phyloP scores from a whole-genome alignment of 768 basidiomycete genomes.

The Boletus vermiculosoides region DNA sequence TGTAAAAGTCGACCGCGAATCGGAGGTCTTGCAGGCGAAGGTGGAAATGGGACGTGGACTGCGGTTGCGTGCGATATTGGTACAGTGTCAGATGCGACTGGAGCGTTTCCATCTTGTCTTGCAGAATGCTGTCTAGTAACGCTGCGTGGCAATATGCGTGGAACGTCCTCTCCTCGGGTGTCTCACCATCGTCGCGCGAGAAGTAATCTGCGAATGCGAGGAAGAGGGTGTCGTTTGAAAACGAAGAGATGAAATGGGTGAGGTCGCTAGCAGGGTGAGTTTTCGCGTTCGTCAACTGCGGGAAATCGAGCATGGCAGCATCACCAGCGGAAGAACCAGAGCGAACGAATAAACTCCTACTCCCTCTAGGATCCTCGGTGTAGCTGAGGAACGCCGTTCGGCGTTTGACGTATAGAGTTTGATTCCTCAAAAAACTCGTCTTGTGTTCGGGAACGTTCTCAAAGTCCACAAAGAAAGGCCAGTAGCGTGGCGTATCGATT shows the following conservation, averaged over 20 bases:
- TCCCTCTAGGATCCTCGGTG: conserved; percentile 90
- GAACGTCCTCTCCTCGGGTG: conserved; percentile 58
- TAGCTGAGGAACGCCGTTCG: conserved; percentile 92
- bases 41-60: conserved; percentile 58
- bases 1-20: conserved; percentile 75
- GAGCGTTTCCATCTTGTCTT: conserved; percentile 81
- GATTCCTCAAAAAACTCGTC: conserved; percentile 64
- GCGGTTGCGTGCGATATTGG: conserved; percentile 61
- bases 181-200: conserved; percentile 59
- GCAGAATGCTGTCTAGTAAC: conserved; percentile 83
- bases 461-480: conserved; percentile 87
- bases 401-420: conserved; percentile 90
- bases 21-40: conserved; percentile 70
- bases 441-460: conserved; percentile 65
- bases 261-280: conserved; percentile 71
- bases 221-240: conserved; percentile 78
- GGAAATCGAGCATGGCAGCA: conserved; percentile 82
- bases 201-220: conserved; percentile 81
- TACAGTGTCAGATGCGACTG: conserved; percentile 74
- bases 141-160: conserved; percentile 73
- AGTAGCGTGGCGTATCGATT: conserved; percentile 93
- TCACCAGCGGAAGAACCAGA: conserved; percentile 84
- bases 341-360: conserved; percentile 85
- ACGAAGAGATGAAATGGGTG: conserved; percentile 82
- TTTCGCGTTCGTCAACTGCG: conserved; percentile 65